phyloP scores from a whole-genome alignment of 768 basidiomycete genomes.

The Lactarius indigo region DNA sequence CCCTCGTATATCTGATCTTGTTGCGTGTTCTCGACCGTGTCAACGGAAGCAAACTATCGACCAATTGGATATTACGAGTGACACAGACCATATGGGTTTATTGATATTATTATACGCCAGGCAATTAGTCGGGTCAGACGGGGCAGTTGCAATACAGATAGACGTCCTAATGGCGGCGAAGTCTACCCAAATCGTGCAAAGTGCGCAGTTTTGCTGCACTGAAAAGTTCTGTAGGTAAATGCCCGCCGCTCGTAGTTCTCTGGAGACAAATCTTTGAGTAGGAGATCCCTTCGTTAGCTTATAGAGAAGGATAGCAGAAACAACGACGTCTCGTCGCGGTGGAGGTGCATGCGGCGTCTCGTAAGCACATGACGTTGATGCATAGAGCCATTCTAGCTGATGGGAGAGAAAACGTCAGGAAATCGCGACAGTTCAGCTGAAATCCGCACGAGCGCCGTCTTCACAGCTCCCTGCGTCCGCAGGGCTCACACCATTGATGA shows the following conservation, averaged over 20 bases:
- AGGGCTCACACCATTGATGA: no score
- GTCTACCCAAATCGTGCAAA: constrained; percentile 51
- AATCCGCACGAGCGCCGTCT: no score
- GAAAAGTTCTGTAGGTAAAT: constrained; percentile 55
- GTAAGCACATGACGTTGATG: constrained; percentile 38
- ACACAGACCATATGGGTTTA: constrained; percentile 29
- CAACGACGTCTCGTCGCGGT: constrained; percentile 48
- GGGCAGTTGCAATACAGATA: neutral
- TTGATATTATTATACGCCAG: no score
- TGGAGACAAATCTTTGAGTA: constrained; percentile 48
- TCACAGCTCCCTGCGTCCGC: no score
- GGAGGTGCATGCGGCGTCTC: constrained; percentile 44
- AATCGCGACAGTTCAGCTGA: no score
- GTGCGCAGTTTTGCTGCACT: constrained; percentile 48
- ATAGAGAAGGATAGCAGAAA: constrained; percentile 51
- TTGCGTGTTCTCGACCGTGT: neutral
- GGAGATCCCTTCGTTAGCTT: constrained; percentile 45
- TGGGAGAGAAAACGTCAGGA: no score
- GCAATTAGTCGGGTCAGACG: neutral
- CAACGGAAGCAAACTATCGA: no score
- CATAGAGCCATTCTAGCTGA: no score
- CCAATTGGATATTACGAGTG: constrained; percentile 12
- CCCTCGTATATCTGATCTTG: no score
- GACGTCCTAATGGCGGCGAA: constrained; percentile 46
- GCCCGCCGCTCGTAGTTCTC: constrained; percentile 46